Conservation (phyloP, 768 basidiomycete genomes). For the Amanita pallidorosea region DNA sequence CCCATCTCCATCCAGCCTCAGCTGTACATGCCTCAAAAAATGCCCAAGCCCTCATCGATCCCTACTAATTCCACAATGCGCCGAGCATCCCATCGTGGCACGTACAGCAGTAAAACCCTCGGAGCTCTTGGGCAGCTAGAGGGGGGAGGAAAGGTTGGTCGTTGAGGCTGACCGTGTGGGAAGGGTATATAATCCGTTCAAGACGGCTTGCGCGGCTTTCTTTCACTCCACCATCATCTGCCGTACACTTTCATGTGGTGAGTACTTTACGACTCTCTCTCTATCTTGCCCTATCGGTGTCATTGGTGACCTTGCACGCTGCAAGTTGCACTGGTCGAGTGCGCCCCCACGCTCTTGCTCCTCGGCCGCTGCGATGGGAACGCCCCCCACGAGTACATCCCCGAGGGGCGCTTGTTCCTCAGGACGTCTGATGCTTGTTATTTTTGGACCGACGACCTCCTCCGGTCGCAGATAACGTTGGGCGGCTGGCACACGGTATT, state of each 20-base stretch:
- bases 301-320: not conserved
- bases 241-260: not conserved
- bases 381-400: not conserved
- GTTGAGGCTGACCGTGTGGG: not conserved
- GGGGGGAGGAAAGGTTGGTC: conserved; percentile 28
- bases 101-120: conserved; percentile 35
- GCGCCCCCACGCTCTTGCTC: too few species aligned
- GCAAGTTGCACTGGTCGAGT: not conserved
- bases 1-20: too few species aligned
- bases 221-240: too few species aligned
- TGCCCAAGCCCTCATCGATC: too few species aligned
- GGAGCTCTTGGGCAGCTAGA: conserved; percentile 41
- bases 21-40: too few species aligned
- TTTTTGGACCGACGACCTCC: not conserved
- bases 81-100: too few species aligned
- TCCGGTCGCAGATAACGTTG: not conserved
- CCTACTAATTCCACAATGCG: too few species aligned
- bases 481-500: not conserved
- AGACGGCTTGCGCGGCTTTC: too few species aligned
- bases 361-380: not conserved
- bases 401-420: too few species aligned
- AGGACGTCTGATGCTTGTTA: not conserved
- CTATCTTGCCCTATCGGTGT: not conserved
- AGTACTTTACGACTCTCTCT: not conserved
- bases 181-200: too few species aligned